Percentiles rank a stretch among this genome's conserved stretches.
These are phyloP conservation scores for Gynandropsis gynandra DNA, from an alignment of 345 rosid species.

Conservation along the genomic window DNA sequence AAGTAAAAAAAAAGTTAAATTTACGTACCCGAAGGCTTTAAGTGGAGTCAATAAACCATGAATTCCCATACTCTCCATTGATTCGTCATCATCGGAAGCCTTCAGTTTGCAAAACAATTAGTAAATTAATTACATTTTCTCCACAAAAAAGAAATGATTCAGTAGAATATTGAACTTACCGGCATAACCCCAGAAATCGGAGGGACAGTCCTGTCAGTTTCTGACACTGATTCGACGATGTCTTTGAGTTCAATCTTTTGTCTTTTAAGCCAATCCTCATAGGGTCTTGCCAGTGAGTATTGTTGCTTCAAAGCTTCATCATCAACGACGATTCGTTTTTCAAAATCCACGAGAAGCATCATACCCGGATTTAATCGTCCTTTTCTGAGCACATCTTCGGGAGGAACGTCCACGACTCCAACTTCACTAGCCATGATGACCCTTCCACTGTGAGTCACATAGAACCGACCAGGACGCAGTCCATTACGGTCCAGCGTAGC, in stretches of 20 bases:
- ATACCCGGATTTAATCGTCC: slow-evolving; percentile 99
- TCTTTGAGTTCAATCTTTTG: slow-evolving; percentile 80
- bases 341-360: slow-evolving; percentile 99
- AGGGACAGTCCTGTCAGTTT: slow-evolving; percentile 51
- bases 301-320: slow-evolving; percentile 95
- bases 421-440: slow-evolving; percentile 99
- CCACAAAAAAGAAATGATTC: not conserved
- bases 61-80: slow-evolving; percentile 82
- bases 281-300: slow-evolving; percentile 82
- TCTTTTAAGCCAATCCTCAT: slow-evolving; percentile 84
- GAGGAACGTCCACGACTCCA: slow-evolving; percentile 90
- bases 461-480: slow-evolving; percentile 96
- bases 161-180: slow-evolving; percentile 33
- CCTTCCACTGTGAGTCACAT: slow-evolving; percentile 77
- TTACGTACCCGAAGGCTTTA: slow-evolving; percentile 90
- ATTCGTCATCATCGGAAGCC: slow-evolving; percentile 71
- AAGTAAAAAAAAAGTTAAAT: not conserved
- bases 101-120: slow-evolving; percentile 21
- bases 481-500: slow-evolving; percentile 99
- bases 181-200: slow-evolving; percentile 55
- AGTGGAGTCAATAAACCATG: slow-evolving; percentile 83
- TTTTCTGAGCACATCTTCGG: slow-evolving; percentile 89
- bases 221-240: slow-evolving; percentile 60
- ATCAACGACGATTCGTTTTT: slow-evolving; percentile 88
- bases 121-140: not conserved